Percentiles rank a stretch among this genome's conserved stretches.
These are phyloP conservation scores for Mortierella sp. DNA, from an alignment of 371 early-diverging fungal species.

Conservation along the genomic window DNA sequence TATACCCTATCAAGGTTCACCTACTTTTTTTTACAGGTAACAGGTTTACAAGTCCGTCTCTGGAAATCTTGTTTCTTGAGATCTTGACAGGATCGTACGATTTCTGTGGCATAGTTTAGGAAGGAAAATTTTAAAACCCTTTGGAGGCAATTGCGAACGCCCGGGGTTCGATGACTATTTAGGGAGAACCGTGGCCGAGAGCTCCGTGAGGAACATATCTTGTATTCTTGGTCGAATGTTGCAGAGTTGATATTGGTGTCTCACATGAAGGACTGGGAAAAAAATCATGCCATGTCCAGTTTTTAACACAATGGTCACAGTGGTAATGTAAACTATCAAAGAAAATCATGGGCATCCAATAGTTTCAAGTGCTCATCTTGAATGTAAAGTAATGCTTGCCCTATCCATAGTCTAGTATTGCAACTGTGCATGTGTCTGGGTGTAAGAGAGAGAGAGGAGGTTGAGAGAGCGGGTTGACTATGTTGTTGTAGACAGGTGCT, in stretches of 20 bases:
- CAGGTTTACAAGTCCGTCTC: too few relatives aligned
- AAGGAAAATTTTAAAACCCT: neutral
- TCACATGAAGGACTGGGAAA: neutral
- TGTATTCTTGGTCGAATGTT: neutral
- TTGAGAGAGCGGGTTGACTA: slow-evolving; percentile 26
- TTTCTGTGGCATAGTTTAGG: too few relatives aligned
- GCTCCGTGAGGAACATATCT: neutral
- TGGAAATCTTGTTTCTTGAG: too few relatives aligned
- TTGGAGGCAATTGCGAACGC: neutral
- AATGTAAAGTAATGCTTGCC: too few relatives aligned
- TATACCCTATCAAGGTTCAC: too few relatives aligned
- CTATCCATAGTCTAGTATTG: too few relatives aligned
- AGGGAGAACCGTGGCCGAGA: slow-evolving; percentile 16
- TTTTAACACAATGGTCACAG: neutral
- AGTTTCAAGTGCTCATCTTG: too few relatives aligned
- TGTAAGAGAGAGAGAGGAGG: slow-evolving; percentile 26
- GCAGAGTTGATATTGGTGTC: too few relatives aligned
- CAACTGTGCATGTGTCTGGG: too few relatives aligned
- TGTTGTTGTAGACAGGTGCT: neutral
- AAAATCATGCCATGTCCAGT: slow-evolving; percentile 8
- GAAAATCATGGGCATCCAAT: too few relatives aligned
- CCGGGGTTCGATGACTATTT: slow-evolving; percentile 17
- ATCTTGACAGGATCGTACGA: too few relatives aligned
- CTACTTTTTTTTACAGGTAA: too few relatives aligned
- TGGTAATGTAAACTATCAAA: neutral